phyloP scores from a whole-genome alignment of 2,329 filamentous ascomycete genomes.

The Escovopsis sp. region DNA sequence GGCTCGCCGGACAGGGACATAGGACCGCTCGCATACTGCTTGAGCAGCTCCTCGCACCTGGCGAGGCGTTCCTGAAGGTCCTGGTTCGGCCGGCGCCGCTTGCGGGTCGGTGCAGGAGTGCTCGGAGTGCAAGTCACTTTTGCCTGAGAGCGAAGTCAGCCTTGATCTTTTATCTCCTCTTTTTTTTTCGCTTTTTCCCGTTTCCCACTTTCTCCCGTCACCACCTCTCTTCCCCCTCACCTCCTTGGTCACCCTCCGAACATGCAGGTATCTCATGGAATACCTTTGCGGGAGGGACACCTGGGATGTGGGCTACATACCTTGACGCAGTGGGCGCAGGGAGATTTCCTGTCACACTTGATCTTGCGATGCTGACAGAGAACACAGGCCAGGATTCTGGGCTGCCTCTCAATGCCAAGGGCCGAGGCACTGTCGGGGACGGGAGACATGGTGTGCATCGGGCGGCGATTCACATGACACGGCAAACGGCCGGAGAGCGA shows the following conservation, averaged over 20 bases:
- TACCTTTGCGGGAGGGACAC: no score
- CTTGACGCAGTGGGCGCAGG: slow-evolving; percentile 46
- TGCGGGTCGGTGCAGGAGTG: slow-evolving; percentile 44
- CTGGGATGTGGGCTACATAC: slow-evolving; percentile 20
- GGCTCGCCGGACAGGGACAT: slow-evolving; percentile 11
- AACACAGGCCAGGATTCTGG: slow-evolving; percentile 37
- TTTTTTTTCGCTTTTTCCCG: no score
- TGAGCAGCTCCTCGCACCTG: slow-evolving; percentile 42
- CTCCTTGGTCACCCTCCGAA: not conserved
- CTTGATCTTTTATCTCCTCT: not conserved
- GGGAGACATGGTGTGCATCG: slow-evolving; percentile 16
- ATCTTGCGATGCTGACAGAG: slow-evolving; percentile 48
- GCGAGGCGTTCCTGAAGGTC: slow-evolving; percentile 46
- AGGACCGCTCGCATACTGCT: slow-evolving; percentile 36
- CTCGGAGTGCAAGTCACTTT: slow-evolving; percentile 45
- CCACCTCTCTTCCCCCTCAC: no score
- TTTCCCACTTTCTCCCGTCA: no score
- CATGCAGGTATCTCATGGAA: not conserved
- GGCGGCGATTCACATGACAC: slow-evolving; percentile 16
- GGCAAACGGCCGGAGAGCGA: no score
- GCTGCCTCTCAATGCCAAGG: slow-evolving; percentile 21
- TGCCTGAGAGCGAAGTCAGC: slow-evolving; percentile 25
- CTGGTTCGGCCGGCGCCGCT: slow-evolving; percentile 44
- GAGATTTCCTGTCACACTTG: slow-evolving; percentile 44
- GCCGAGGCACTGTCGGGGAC: slow-evolving; percentile 8